Evolutionary conservation across 2,329 filamentous ascomycete genomes (phyloP), one percentile per base, ranked within the genome.

Genomic region (Hypoxylon sp.): DNA sequence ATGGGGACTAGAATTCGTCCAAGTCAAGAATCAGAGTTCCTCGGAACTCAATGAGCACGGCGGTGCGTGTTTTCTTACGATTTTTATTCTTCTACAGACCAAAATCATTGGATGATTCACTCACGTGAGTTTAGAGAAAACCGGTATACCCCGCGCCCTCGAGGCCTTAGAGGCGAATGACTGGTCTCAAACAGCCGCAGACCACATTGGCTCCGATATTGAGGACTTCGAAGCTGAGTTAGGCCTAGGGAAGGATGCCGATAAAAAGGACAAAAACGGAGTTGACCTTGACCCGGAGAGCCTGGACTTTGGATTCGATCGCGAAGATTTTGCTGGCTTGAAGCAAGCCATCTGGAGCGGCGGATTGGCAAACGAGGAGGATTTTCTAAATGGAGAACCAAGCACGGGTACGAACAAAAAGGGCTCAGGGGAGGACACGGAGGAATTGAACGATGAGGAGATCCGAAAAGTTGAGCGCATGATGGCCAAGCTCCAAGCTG

Each of bases 111-210:
- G n/a, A 19, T 20, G 15, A 3, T 5, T 25, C 2, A 21, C 42
- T 58, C 11, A 60, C 21, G 6, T 5, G n/a, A 12, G 12, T 7
- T 1, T 51, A 83, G 84, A 87, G 67, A 80, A 79, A 51, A 78
- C 75, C 21, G 84, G 84, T 11, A 75, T 87, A 26, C 73, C 79
- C 1, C 76, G 86, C 7, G 75, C 83, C 2, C 73, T 75, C 6
- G 84, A 88, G 63, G 85, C 84, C 0, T 68, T 89, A 9, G 78
- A 88, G 63, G 75, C 83, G 11, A 88, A 87, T 63, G 84, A 87
- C 67, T 89, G 86, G 86, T 75, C 73, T 2, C 69, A 72, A 42
- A 57, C 42, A 5, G 53, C 55, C n/a, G 42, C 59, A 6, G 69
- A 67, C 2, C 68, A 71, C 27, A 61, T 70, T 1, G 63, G 55